Evolutionary conservation across 305 asterid genomes (phyloP), one percentile per base, ranked within the genome.

Genomic region (Solanum hybrid): DNA sequence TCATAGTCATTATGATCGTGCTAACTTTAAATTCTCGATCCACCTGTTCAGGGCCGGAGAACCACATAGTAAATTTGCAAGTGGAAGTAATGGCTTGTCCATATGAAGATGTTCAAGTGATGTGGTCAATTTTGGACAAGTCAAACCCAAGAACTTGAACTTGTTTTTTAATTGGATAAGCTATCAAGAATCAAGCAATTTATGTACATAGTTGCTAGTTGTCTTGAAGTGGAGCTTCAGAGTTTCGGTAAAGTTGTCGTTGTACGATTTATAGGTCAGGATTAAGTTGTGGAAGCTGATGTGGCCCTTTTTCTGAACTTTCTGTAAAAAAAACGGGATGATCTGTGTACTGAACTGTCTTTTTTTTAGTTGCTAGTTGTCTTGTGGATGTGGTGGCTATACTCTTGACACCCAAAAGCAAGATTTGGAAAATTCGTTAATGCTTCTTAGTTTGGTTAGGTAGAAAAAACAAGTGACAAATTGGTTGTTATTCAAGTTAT

Each of bases 91-190:
- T 95, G 98, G 96, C 96, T 0, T 95, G 98, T 90, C 95, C 91
- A 2, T 95, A 95, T 85, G 98, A 95, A 69, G 98, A 95, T 92
- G 98, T 95, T 26, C 98, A 95, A 37, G 97, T 95, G 24, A 95
- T 95, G 98, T 95, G 98, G 98, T 95, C 97, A 10, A 95, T 95
- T 77, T 92, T 95, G 88, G 98, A 95, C 91, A 94, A 95, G 92
- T 91, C 96, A 86, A 93, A 92, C 91, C 81, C 94, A 88, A 89
- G 88, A 85, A 92, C 60, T 86, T 86, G 79, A 86, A 86, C 66
- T 8, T 10, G 19, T 35, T 27, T 34, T 14, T 71, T 71, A 5
- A 9, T 27, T 27, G 73, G 40, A 45, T 9, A 82, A 45, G 34
- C 10, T 42, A 45, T 84, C 42, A 84, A 29, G 19, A 51, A 51